Base-by-base conservation (phyloP, 768 basidiomycete species). In the Phylloporus rhodoxanthus region DNA sequence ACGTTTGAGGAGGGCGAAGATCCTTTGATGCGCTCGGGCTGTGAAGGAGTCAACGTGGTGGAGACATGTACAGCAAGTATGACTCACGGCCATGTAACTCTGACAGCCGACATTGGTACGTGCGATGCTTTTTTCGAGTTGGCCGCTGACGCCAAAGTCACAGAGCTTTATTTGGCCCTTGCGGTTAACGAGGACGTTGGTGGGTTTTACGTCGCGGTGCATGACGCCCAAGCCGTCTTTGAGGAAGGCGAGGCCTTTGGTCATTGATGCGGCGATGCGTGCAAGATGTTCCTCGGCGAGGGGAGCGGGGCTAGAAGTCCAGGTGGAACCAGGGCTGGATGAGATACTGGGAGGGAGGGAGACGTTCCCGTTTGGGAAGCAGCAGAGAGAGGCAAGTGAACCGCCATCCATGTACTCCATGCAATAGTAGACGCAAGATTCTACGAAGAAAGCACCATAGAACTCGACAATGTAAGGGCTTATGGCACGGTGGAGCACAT, bases 321-420 rank as follows among this genome's bases (percentile, higher is more conserved):
- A 68, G 33, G 61, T 57, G 20, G 67, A 68, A 29, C 65, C 67
- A 11, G 66, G 65, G 25, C 61, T 67, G 8, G 65, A 57, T 1
- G 61, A 65, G 6, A 68, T 32, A 39, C 65, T 68, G 13, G 67
- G 67, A 8, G 67, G 66, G 17, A 67, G 65, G 38, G 62, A 65
- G 41, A 67, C 67, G 25, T 67, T 67, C 21, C 66, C 66, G 19
- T 67, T 68, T 32, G 42, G 81, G 80, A 52, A 84, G 79, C 71
- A 70, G 28, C 60, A 74, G 68, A 55, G 76, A 70, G 23, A 98
- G 66, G 97, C 96, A 41, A 99, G 77, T 34, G 85, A 88, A n/a
- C 94, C 93, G 10, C 93, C 94, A 65, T 99, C 95, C 96, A 99
- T 99, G 71, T 85, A 91, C 74, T 99, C 96, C 94, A 98, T 98